phyloP scores from a whole-genome alignment of 2,329 filamentous ascomycete species.

The Apiospora arundinis region DNA sequence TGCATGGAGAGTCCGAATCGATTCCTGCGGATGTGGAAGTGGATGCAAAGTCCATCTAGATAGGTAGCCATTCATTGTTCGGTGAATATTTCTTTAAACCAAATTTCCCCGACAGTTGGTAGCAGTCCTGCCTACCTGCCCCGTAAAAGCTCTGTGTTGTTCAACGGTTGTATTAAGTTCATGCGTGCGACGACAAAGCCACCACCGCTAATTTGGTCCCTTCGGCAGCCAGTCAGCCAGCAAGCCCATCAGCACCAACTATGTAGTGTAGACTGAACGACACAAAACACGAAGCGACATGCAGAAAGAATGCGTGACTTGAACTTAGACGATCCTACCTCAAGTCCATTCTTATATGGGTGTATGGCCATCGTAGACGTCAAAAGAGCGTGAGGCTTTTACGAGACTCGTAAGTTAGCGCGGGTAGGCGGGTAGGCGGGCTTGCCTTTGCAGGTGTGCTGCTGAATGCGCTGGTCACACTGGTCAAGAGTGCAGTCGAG shows the following conservation, averaged over 20 bases:
- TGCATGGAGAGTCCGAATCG: not conserved
- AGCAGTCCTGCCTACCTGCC: not conserved
- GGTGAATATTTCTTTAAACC: not conserved
- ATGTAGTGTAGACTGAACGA: not conserved
- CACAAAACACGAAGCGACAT: not conserved
- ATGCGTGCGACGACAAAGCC: not conserved
- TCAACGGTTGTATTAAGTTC: not conserved
- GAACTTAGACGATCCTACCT: not conserved
- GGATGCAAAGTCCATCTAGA: slow-evolving; percentile 2
- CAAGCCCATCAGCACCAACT: not conserved
- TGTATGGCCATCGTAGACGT: not conserved
- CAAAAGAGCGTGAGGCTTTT: not conserved
- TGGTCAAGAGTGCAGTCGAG: not conserved
- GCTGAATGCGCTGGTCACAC: not conserved
- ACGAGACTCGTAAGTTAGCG: slow-evolving; percentile 3
- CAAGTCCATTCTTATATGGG: not conserved
- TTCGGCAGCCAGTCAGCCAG: no score
- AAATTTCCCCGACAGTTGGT: not conserved
- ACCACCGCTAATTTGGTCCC: not conserved
- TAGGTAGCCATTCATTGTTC: not conserved
- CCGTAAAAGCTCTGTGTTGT: not conserved
- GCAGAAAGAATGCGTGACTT: not conserved
- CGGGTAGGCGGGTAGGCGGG: not conserved
- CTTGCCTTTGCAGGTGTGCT: no score
- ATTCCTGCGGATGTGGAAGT: not conserved